Conservation (phyloP, 305 asterid species). For the Coffea humblotiana region DNA sequence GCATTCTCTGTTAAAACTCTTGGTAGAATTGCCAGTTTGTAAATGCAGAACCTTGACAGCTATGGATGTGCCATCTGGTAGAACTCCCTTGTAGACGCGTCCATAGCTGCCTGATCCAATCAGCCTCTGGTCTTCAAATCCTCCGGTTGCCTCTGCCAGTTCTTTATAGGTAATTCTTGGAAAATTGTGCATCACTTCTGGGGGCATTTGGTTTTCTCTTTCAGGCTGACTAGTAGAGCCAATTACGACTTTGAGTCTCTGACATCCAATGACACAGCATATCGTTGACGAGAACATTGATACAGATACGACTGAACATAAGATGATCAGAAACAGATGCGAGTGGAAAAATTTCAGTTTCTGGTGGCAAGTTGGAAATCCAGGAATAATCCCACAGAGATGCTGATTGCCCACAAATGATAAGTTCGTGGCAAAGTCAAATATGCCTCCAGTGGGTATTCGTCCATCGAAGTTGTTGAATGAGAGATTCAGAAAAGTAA, state of each 20-base stretch:
- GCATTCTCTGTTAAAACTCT: slow-evolving; percentile 61
- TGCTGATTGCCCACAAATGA: slow-evolving; percentile 41
- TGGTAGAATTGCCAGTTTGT: slow-evolving; percentile 49
- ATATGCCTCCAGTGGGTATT: slow-evolving; percentile 49
- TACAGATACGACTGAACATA: slow-evolving; percentile 16
- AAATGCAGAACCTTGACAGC: slow-evolving; percentile 55
- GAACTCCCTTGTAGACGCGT: slow-evolving; percentile 51
- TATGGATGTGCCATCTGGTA: slow-evolving; percentile 46
- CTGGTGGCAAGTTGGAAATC: slow-evolving; percentile 9
- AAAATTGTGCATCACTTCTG: slow-evolving; percentile 28
- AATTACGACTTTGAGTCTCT: slow-evolving; percentile 22
- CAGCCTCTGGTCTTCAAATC: slow-evolving; percentile 38
- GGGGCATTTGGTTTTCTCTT: slow-evolving; percentile 20
- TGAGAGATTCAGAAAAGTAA: slow-evolving; percentile 34
- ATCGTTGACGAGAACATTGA: slow-evolving; percentile 35
- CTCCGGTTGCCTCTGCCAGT: slow-evolving; percentile 45
- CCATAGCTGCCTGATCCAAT: slow-evolving; percentile 60
- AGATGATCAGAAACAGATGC: slow-evolving; percentile 27
- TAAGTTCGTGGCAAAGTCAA: slow-evolving; percentile 22
- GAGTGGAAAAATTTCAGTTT: slow-evolving; percentile 22
- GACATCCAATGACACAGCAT: slow-evolving; percentile 46
- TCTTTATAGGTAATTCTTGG: slow-evolving; percentile 55
- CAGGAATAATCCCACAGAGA: slow-evolving; percentile 40
- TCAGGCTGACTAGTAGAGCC: slow-evolving; percentile 20
- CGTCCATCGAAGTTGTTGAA: slow-evolving; percentile 40